Conservation (phyloP, 257 asterid species). For the Lantana camara region DNA sequence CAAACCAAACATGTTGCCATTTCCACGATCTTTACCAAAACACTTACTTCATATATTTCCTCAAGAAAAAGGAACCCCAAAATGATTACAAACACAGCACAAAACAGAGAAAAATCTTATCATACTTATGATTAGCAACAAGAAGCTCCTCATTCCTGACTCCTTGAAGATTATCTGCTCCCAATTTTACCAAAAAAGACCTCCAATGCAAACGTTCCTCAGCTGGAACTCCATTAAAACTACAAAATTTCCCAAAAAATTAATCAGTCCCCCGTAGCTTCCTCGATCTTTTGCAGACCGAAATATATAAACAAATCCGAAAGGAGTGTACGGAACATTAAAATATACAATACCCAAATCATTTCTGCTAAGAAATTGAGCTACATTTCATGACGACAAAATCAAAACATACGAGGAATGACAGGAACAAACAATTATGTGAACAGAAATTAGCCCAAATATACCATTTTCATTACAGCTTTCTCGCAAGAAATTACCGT, state of each 20-base stretch:
- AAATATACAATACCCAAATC: neutral
- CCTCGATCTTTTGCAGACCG: neutral
- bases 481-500: conserved; percentile 37
- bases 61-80: neutral
- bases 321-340: neutral
- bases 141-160: conserved; percentile 92
- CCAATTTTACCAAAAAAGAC: conserved; percentile 84
- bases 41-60: neutral
- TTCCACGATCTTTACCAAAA: neutral
- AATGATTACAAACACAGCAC: neutral
- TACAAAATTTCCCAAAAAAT: conserved; percentile 37
- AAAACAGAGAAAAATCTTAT: neutral
- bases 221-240: conserved; percentile 93
- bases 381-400: neutral
- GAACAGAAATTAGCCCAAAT: neutral
- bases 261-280: neutral
- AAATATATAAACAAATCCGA: neutral
- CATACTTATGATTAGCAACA: conserved; percentile 77
- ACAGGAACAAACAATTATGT: neutral
- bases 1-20: neutral
- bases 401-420: neutral
- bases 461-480: neutral
- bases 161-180: conserved; percentile 90
- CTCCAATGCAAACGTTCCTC: conserved; percentile 98
- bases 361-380: neutral